Base-by-base conservation (phyloP, 305 asterid genomes). In the Fraxinus albicans region DNA sequence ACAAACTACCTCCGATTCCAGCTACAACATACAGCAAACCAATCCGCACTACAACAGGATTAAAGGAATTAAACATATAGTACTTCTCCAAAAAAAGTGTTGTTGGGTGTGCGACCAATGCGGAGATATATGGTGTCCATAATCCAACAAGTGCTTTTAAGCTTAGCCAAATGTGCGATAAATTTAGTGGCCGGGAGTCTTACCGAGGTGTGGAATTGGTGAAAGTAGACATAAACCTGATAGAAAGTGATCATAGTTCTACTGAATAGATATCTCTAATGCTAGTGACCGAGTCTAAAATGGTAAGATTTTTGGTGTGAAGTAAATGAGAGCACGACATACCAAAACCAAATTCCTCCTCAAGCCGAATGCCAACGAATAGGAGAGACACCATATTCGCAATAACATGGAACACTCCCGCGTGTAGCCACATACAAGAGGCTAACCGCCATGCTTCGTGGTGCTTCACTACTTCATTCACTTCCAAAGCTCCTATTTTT, bases 331-430 rank as follows among this genome's bases (percentile, higher is more conserved):
- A 27, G 2, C 12, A 8, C 4, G 1, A 44, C 91, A 15, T 93
- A 94, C 98, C 88, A 40, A 94, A 96, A 81, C 99, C 98, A 82
- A 96, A 96, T 86, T 96, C 99, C 87, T 92, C 92, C 90, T 96
- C 99, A 23, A 96, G 98, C 9, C 97, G 94, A 83, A 92, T 87
- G 76, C 98, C 99, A 44, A 96, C 98, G 33, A 92, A 94, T 72
- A 91, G 78, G 67, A 96, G 93, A 78, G 97, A 91, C 50, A 93
- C 74, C 99, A 96, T 96, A 82, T 96, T 96, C 33, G 98, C 97
- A 34, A 95, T 79, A 17, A 96, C 86, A 79, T 96, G 99, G 89
- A 94, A 90, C 1, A 88, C 87, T 77, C 99, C 98, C 0, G 97
- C 97, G 75, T 96, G 99, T 38, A 96, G 84, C 98, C 98, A 96